These are phyloP conservation scores for Aspergillus novoparasiticus DNA, from an alignment of 2,329 filamentous ascomycete genomes.

Conservation along the genomic window DNA sequence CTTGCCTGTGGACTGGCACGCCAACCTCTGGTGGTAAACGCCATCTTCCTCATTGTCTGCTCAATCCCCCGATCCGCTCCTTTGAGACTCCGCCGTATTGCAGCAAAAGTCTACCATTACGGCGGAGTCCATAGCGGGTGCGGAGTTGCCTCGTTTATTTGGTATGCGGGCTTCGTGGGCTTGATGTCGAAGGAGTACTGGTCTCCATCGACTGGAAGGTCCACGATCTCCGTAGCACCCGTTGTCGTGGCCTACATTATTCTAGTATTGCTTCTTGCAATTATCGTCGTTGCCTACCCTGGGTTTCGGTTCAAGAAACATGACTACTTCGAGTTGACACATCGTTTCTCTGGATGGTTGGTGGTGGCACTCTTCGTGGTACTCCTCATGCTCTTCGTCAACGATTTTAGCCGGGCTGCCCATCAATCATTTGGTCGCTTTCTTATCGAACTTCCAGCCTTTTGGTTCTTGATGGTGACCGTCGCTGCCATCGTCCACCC, in stretches of 20 bases:
- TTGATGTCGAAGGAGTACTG: constrained; percentile 38
- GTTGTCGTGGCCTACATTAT: constrained; percentile 61
- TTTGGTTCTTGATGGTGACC: constrained; percentile 70
- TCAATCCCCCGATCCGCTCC: constrained; percentile 50
- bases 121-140: constrained; percentile 59
- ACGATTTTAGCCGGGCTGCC: constrained; percentile 41
- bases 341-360: constrained; percentile 75
- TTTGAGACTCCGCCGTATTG: constrained; percentile 47
- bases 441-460: constrained; percentile 52
- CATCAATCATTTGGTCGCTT: constrained; percentile 39
- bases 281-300: constrained; percentile 67
- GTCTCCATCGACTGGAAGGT: constrained; percentile 19
- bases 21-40: constrained; percentile 58
- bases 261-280: constrained; percentile 58
- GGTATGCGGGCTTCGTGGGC: constrained; percentile 47
- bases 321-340: constrained; percentile 69
- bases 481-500: constrained; percentile 69
- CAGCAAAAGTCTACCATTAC: constrained; percentile 56
- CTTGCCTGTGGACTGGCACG: constrained; percentile 52
- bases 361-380: constrained; percentile 67
- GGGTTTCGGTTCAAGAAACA: constrained; percentile 64
- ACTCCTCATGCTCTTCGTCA: constrained; percentile 60
- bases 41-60: constrained; percentile 50
- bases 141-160: constrained; percentile 51
- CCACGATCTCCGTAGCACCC: constrained; percentile 40